These are phyloP conservation scores for Cytidiella melzeri DNA, from an alignment of 768 basidiomycete genomes.

Conservation along the genomic window DNA sequence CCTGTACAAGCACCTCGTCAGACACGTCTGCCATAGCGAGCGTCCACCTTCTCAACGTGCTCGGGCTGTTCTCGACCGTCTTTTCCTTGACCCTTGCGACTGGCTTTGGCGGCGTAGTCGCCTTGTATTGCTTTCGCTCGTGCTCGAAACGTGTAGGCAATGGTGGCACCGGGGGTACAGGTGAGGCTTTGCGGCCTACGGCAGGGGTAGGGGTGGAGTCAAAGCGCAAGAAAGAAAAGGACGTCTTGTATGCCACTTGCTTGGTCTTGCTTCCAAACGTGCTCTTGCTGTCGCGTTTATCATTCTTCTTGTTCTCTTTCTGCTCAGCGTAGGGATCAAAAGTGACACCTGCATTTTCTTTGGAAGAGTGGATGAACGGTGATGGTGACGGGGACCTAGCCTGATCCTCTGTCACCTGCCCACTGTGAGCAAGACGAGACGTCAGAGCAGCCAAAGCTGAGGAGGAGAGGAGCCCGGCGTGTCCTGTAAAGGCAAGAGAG, in stretches of 20 bases:
- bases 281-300: no score
- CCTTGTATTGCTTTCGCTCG: no score
- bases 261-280: no score
- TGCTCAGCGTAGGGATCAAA: conserved; percentile 10
- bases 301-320: no score
- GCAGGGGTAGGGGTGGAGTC: no score
- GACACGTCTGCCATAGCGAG: conserved; percentile 28
- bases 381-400: background rate
- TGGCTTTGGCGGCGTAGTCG: no score
- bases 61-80: conserved; percentile 17
- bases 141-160: no score
- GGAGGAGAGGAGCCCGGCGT: conserved; percentile 2
- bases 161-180: no score
- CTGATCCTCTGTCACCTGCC: background rate
- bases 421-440: conserved; percentile 3
- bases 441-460: conserved; percentile 9
- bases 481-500: conserved; percentile 10
- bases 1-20: conserved; percentile 26
- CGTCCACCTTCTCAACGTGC: conserved; percentile 25
- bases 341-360: no score
- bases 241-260: no score
- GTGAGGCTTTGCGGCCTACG: no score
- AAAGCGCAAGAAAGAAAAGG: background rate
- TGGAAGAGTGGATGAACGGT: no score
- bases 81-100: background rate